Percentiles rank a stretch among this genome's conserved stretches.
Conservation (phyloP, 225 moss, liverwort and hornwort genomes). For the Bryum argenteum region DNA sequence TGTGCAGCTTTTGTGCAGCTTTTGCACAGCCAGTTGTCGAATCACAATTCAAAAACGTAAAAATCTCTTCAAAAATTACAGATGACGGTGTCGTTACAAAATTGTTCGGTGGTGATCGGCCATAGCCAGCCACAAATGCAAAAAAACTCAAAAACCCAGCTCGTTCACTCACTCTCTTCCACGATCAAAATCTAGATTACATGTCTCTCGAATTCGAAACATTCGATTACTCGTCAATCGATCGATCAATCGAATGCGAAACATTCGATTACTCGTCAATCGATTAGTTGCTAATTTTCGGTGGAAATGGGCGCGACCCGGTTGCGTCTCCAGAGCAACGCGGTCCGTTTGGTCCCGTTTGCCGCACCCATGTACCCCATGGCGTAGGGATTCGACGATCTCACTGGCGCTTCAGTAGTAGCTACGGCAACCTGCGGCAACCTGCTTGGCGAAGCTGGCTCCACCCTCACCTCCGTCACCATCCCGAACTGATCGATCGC, state of each 20-base stretch:
- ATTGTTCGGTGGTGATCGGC: not conserved
- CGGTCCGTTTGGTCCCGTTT: slow-evolving; percentile 20
- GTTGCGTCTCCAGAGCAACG: slow-evolving; percentile 36
- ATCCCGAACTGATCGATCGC: too few species aligned
- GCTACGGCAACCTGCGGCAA: not conserved
- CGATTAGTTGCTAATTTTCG: not conserved
- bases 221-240: not conserved
- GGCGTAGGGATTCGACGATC: slow-evolving; percentile 33
- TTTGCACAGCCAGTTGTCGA: too few species aligned
- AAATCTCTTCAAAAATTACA: too few species aligned
- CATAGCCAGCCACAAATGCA: not conserved
- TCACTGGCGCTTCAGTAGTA: not conserved
- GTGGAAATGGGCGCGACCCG: slow-evolving; percentile 31
- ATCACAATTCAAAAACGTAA: too few species aligned
- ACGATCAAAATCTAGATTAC: not conserved
- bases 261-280: too few species aligned
- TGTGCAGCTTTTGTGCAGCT: too few species aligned
- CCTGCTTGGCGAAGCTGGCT: not conserved
- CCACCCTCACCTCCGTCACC: slow-evolving; percentile 31
- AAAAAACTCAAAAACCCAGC: not conserved
- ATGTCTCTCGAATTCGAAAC: too few species aligned
- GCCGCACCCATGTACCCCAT: slow-evolving; percentile 47
- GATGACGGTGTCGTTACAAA: not conserved
- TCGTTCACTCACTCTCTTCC: too few species aligned
- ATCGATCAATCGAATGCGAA: not conserved